These are phyloP conservation scores for Trapa bicornis DNA, from an alignment of 345 rosid genomes.

Conservation along the genomic window DNA sequence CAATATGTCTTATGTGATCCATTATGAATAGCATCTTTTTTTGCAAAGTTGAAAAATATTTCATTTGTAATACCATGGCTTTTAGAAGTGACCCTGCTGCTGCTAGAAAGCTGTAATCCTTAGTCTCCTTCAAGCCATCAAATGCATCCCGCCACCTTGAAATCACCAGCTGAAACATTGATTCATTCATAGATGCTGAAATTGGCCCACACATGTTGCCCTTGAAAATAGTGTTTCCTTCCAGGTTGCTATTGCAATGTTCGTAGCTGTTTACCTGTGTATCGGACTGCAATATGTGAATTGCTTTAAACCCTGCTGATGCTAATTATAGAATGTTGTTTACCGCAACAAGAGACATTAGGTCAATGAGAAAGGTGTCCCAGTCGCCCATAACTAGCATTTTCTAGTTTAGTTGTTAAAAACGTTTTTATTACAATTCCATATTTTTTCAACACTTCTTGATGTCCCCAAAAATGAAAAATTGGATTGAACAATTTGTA, in stretches of 20 bases:
- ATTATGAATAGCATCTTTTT: neutral
- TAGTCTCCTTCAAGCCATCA: slow-evolving; percentile 79
- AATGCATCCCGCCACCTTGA: slow-evolving; percentile 77
- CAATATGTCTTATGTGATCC: neutral
- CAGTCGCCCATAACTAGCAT: too few relatives aligned
- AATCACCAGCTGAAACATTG: slow-evolving; percentile 68
- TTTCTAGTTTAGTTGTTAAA: too few relatives aligned
- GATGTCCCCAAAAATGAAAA: neutral
- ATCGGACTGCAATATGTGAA: slow-evolving; percentile 28
- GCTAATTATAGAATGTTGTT: neutral
- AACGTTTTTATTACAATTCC: too few relatives aligned
- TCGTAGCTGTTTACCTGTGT: slow-evolving; percentile 23
- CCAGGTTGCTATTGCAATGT: slow-evolving; percentile 19
- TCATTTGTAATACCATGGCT: slow-evolving; percentile 46
- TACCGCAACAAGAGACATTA: neutral
- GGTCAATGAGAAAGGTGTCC: too few relatives aligned
- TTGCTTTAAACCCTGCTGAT: neutral
- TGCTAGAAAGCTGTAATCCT: slow-evolving; percentile 60
- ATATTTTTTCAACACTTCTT: too few relatives aligned
- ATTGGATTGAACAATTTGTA: neutral
- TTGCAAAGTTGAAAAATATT: neutral
- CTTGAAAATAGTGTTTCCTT: slow-evolving; percentile 35
- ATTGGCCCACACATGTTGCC: slow-evolving; percentile 86
- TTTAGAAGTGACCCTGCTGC: slow-evolving; percentile 74
- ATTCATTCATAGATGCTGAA: slow-evolving; percentile 80